Evolutionary conservation across 2,329 filamentous ascomycete genomes (phyloP), one percentile per base, ranked within the genome.

Genomic region (Monosporascus sp.): DNA sequence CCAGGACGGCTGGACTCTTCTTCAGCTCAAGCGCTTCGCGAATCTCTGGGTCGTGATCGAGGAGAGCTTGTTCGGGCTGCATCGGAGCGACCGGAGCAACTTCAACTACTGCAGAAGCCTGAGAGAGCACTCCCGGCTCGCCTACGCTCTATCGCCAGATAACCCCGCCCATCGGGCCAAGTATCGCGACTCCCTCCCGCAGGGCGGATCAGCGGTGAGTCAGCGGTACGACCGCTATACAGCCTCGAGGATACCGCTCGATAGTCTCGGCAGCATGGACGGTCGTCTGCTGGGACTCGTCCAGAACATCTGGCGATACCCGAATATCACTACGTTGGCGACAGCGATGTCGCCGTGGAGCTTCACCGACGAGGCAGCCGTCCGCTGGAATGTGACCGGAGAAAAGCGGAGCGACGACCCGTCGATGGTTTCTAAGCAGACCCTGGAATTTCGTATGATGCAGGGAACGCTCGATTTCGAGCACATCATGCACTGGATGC

Each of bases 391-490:
- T n/a, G 7, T 60, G 2, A 1, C 0, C 0, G 61, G 62, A 9
- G 3, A 17, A 0, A 41, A 50, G 11, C 22, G 48, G 2, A 50
- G 58, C 0, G 0, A 3, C 0, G 0, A 5, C 2, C 18, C 37
- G 0, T 5, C 7, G 1, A 1, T 1, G 1, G 2, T 3, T 0
- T 1, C 17, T 35, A 51, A 44, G 17, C 58, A 63, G 41, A 63
- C 60, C 1, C 5, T 65, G 1, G 61, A 65, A 41, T 47, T 64
- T 2, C 51, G 62, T 9, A 5, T 60, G 2, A 58, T 64, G 59
- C 62, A 65, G 22, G 61, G 61, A 1, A 63, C 61, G 1, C 37
- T 65, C 0, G 62, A 65, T 37, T 56, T 55, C 15, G 53, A 61
- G 0, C 61, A 65, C 17, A 51, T 64, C 31, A 56, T 58, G 57